phyloP scores from a whole-genome alignment of 768 basidiomycete species.

The Lactarius sanguifluus region DNA sequence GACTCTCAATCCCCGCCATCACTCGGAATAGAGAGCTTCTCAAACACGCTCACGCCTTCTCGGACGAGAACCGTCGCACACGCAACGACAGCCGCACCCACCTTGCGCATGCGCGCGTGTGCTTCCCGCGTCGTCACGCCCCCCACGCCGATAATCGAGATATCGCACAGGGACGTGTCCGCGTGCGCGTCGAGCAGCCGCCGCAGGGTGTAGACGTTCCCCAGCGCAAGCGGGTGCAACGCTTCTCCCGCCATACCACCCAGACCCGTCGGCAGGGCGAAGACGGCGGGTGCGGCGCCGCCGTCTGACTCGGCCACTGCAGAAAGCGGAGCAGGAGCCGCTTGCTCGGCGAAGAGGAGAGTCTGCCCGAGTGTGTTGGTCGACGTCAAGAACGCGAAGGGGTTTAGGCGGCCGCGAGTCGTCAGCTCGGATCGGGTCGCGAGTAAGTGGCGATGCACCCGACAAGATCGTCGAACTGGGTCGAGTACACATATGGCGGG shows the following conservation, averaged over 20 bases:
- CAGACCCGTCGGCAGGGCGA: conserved; percentile 61
- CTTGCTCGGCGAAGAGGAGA: conserved; percentile 25
- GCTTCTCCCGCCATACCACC: conserved; percentile 61
- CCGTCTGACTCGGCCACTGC: conserved; percentile 2
- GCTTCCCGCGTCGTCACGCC: conserved; percentile 67
- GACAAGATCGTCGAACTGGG: conserved; percentile 31
- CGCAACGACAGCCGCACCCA: conserved; percentile 54
- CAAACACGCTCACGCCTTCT: conserved; percentile 37
- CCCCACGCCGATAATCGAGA: conserved; percentile 77
- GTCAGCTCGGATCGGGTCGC: conserved; percentile 23
- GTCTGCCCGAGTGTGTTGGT: conserved; percentile 44
- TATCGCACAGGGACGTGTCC: conserved; percentile 40
- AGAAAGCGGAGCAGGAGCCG: conserved; percentile 22
- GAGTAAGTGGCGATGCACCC: conserved; percentile 46
- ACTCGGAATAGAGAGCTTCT: not conserved
- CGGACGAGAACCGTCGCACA: conserved; percentile 52
- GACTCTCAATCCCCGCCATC: conserved; percentile 2
- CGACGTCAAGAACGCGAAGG: conserved; percentile 29
- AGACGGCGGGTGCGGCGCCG: conserved; percentile 32
- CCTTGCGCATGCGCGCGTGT: conserved; percentile 65
- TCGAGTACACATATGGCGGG: conserved; percentile 45
- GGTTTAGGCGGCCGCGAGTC: conserved; percentile 21
- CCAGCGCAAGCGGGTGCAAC: conserved; percentile 63
- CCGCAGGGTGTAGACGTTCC: conserved; percentile 69
- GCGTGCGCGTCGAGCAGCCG: conserved; percentile 45